Evolutionary conservation across 2,329 filamentous ascomycete genomes (phyloP), one percentile per base, ranked within the genome.

Genomic region (Aspergillus versicolor): DNA sequence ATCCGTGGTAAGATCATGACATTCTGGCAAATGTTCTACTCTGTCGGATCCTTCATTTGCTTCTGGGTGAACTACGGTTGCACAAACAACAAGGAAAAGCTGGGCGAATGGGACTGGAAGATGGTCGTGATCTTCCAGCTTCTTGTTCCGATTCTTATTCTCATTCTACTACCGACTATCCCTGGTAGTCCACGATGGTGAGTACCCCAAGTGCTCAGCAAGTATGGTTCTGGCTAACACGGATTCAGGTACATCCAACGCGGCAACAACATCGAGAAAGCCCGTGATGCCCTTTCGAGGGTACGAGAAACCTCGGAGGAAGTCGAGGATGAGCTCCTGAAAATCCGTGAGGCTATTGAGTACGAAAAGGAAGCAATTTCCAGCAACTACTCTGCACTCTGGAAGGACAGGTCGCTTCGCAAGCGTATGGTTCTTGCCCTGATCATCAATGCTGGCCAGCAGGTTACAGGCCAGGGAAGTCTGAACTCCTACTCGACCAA

Each of bases 101-200:
- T 89, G 5, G 87, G 87, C 40, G 78, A 90, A 63, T 89, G 87
- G 88, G 86, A 89, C 72, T 90, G 87, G 87, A 84, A 82, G 65
- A 83, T 89, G 77, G 85, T 90, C 13, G 83, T 89, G 61, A 85
- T 90, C 60, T 89, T 90, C 78, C 88, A 90, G 73, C 78, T 89
- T 48, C 71, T 90, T n/a, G 80, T 89, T 22, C 88, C 88, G 1
- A 62, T 81, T 50, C 65, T 89, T 57, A 87, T 90, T 70, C 74
- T 89, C 21, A 62, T 73, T 4, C 79, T 87, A 37, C 76, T 90
- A 13, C 86, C 86, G 41, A 87, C 86, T 68, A 82, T 88, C 60
- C 86, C 86, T 19, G 88, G 89, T 69, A 84, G 83, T 4, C 88
- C 88, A 17, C 81, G 88, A 50, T 90, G 87, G 87, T 71, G 56